Percentiles rank a stretch among this genome's conserved stretches.
Conservation (phyloP, 768 basidiomycete genomes). For the Pholiota molesta region DNA sequence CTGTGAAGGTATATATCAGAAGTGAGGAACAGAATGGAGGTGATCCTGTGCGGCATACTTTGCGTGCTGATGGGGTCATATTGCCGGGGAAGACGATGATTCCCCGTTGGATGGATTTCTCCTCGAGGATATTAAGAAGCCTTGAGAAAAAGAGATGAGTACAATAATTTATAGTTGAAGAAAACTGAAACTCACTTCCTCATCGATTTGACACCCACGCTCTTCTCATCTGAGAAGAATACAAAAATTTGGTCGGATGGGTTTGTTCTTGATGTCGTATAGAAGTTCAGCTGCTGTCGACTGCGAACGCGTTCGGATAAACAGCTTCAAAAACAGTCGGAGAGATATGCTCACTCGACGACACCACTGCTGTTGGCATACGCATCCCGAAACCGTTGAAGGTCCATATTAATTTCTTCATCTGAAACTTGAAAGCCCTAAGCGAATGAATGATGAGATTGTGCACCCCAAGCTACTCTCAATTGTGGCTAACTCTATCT, state of each 20-base stretch:
- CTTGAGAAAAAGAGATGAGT: conserved; percentile 41
- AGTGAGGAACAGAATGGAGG: background rate
- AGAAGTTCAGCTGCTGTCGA: conserved; percentile 89
- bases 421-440: conserved; percentile 95
- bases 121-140: conserved; percentile 87
- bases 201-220: conserved; percentile 98
- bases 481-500: conserved; percentile 73
- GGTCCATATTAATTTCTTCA: conserved; percentile 90
- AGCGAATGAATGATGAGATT: conserved; percentile 28
- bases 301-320: conserved; percentile 42
- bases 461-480: conserved; percentile 11
- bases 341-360: conserved; percentile 73
- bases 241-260: conserved; percentile 84
- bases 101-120: conserved; percentile 86
- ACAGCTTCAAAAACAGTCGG: background rate
- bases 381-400: conserved; percentile 71
- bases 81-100: conserved; percentile 95
- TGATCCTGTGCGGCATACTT: conserved; percentile 50
- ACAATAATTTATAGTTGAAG: background rate
- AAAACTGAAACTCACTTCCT: conserved; percentile 69
- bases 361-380: conserved; percentile 76
- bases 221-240: conserved; percentile 94
- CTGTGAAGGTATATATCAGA: conserved; percentile 42
- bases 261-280: conserved; percentile 71
- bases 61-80: conserved; percentile 96